A percentile compares a stretch with the other conserved stretches of the same genome.
phyloP scores from a whole-genome alignment of 2,329 filamentous ascomycete genomes.

The Exophiala bonariae region DNA sequence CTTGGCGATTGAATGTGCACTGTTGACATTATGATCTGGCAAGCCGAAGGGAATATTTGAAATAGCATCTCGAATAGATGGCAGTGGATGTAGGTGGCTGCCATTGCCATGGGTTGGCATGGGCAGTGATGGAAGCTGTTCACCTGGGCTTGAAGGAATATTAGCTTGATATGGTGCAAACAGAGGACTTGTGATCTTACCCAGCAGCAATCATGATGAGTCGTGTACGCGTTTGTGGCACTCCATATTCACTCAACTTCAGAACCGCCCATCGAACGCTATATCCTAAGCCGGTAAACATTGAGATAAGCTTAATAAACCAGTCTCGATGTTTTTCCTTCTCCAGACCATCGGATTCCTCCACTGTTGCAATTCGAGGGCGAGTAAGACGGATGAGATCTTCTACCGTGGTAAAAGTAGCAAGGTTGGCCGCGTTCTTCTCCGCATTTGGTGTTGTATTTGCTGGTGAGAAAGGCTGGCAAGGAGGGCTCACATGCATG shows the following conservation, averaged over 20 bases:
- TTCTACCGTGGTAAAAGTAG: slow-evolving; percentile 49
- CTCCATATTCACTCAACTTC: slow-evolving; percentile 49
- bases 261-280: slow-evolving; percentile 69
- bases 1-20: slow-evolving; percentile 28
- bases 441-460: slow-evolving; percentile 59
- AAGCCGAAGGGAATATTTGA: slow-evolving; percentile 39
- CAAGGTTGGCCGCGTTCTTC: slow-evolving; percentile 68
- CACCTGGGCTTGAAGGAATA: slow-evolving; percentile 63
- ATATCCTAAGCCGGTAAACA: slow-evolving; percentile 66
- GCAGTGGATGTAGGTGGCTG: slow-evolving; percentile 34
- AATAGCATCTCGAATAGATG: slow-evolving; percentile 46
- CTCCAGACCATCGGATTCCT: slow-evolving; percentile 73
- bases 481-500: slow-evolving; percentile 74
- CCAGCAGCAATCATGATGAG: slow-evolving; percentile 55
- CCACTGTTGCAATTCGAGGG: slow-evolving; percentile 72
- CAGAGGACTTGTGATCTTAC: slow-evolving; percentile 36
- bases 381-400: slow-evolving; percentile 58
- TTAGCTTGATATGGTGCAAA: neutral
- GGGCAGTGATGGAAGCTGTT: slow-evolving; percentile 67
- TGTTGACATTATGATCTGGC: slow-evolving; percentile 43
- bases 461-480: slow-evolving; percentile 72
- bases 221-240: slow-evolving; percentile 50
- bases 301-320: slow-evolving; percentile 61
- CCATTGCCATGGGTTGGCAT: slow-evolving; percentile 54
- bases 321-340: slow-evolving; percentile 53